Evolutionary conservation across 306 rosid species (phyloP), one percentile per base, ranked within the genome.

Genomic region (Chamaecrista fasciculata): DNA sequence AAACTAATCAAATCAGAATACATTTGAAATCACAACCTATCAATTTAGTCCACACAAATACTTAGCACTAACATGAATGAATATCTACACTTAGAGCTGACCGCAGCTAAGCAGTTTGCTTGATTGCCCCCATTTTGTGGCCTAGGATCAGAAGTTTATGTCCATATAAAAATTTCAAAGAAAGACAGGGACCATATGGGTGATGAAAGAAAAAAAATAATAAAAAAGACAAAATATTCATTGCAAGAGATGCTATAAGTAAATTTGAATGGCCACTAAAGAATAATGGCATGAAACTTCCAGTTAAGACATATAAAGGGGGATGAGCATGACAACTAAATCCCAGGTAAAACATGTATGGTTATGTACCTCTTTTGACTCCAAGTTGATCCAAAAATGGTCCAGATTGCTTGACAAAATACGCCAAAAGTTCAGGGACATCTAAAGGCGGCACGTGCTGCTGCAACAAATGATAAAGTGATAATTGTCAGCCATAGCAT

Each of bases 351-450:
- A 61, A 39, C 70, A 29, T 5, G 52, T 47, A 47, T 47, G 52
- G 6, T 47, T 47, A 47, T 55, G 61, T 77, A 87, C 98, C 96
- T 85, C 71, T 88, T 70, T 73, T 78, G 74, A 93, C 78, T 67
- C 98, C 98, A 84, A 92, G 81, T 70, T 92, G 96, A 85, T 92
- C 98, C 81, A 93, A 78, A 65, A 93, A 81, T 25, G 96, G 92
- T 48, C 76, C 96, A 19, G 97, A 93, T 77, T 93, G 96, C 71
- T 89, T 87, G 42, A 93, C 96, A 81, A 88, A 83, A 76, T 78
- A 85, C 25, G 98, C 98, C 83, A 93, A 74, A 77, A 93, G 98
- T 84, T 93, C 98, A 2, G 96, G 79, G 39, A 85, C 89, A 52
- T 85, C 98, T 68, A 93, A 69, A 23, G 98, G 98, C 6, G 85